Conservation (phyloP, 2,329 filamentous ascomycete species). For the Fusarium denticulatum region DNA sequence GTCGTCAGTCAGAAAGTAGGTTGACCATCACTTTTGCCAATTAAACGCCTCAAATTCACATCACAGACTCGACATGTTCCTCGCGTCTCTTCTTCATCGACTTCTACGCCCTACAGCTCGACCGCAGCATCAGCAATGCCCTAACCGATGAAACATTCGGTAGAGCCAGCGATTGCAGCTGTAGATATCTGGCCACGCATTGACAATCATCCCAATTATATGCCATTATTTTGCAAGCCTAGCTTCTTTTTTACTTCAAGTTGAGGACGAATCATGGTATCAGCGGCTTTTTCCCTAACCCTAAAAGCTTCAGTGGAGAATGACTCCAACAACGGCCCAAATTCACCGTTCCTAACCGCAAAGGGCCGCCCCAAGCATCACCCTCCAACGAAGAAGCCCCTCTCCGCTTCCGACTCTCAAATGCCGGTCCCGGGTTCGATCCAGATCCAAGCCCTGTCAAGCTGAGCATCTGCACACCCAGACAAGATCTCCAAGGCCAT, state of each 20-base stretch:
- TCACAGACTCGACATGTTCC: conserved; percentile 45
- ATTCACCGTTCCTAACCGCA: not conserved
- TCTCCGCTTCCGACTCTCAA: not conserved
- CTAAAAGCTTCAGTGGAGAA: not conserved
- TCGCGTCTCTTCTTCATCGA: conserved; percentile 58
- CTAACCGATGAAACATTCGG: conserved; percentile 51
- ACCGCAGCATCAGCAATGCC: conserved; percentile 55
- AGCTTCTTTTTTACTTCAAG: not conserved
- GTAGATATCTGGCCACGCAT: not conserved
- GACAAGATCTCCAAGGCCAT: not conserved
- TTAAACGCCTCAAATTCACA: not conserved
- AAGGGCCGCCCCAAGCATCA: not conserved
- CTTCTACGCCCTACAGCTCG: conserved; percentile 56
- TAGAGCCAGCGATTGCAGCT: not conserved
- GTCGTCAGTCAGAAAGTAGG: not conserved
- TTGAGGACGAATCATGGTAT: not conserved
- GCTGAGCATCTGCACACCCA: conserved; percentile 4
- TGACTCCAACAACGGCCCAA: not conserved
- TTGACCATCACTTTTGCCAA: too few species aligned
- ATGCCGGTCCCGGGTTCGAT: not conserved
- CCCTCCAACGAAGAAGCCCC: not conserved
- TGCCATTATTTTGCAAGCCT: not conserved
- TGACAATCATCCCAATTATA: too few species aligned
- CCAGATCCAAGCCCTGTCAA: not conserved
- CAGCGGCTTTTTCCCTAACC: not conserved